These are phyloP conservation scores for Aspergillus niger DNA, from an alignment of 2,329 filamentous ascomycete species.

Conservation along the genomic window DNA sequence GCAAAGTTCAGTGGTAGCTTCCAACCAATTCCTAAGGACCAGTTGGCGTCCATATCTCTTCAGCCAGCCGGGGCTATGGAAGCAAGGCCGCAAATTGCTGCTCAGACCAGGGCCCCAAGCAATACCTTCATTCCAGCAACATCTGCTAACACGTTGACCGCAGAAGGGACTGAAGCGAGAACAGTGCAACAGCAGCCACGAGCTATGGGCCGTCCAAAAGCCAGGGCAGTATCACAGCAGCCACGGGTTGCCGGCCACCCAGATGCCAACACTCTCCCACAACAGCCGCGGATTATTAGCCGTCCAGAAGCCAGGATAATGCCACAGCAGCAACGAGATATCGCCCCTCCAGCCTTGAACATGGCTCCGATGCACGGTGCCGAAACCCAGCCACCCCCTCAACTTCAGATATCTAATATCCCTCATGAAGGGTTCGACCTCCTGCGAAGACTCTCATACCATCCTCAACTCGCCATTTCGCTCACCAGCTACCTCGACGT, in stretches of 20 bases:
- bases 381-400: background rate
- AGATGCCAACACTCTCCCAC: background rate
- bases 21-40: slow-evolving; percentile 11
- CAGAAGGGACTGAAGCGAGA: background rate
- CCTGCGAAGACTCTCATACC: slow-evolving; percentile 14
- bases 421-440: slow-evolving; percentile 16
- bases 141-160: background rate
- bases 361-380: background rate
- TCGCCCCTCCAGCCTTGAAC: background rate
- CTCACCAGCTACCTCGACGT: slow-evolving; percentile 58
- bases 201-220: background rate
- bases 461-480: slow-evolving; percentile 56
- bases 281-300: background rate
- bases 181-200: background rate
- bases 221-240: background rate
- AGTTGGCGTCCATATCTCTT: background rate
- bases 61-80: background rate
- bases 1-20: slow-evolving; percentile 24
- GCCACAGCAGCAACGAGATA: no score
- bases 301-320: background rate
- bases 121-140: background rate
- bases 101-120: background rate
- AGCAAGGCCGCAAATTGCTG: background rate
- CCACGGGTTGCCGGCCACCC: background rate
- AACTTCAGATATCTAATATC: background rate